phyloP scores from a whole-genome alignment of 129 eudicot genomes.

The Kitagawia praeruptora region DNA sequence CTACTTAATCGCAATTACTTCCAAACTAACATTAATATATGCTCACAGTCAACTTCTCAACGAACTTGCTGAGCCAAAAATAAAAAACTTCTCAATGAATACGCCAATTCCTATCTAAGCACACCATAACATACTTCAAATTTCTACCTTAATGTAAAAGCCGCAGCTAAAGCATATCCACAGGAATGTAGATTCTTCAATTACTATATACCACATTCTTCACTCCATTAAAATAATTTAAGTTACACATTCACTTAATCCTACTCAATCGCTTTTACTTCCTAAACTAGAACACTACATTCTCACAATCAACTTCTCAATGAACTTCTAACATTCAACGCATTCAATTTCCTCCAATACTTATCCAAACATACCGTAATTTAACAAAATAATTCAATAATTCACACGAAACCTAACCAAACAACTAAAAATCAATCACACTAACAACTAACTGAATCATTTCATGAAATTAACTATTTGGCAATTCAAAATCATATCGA shows the following conservation, averaged over 20 bases:
- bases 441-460: neutral
- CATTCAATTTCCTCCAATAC: neutral
- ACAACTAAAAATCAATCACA: neutral
- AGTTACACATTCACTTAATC: neutral
- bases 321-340: neutral
- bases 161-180: neutral
- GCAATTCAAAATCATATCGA: neutral
- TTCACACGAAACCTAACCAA: neutral
- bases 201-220: neutral
- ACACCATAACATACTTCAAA: neutral
- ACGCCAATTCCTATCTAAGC: no score
- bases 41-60: no score
- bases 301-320: neutral
- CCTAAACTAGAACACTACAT: neutral
- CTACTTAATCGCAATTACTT: no score
- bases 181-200: neutral
- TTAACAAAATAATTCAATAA: neutral
- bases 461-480: neutral
- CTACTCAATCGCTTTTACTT: neutral
- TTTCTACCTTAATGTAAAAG: neutral
- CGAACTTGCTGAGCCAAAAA: no score
- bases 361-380: neutral
- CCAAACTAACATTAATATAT: no score
- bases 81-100: no score
- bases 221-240: neutral